phyloP scores from a whole-genome alignment of 2,329 filamentous ascomycete species.

The Phoma herbarum region DNA sequence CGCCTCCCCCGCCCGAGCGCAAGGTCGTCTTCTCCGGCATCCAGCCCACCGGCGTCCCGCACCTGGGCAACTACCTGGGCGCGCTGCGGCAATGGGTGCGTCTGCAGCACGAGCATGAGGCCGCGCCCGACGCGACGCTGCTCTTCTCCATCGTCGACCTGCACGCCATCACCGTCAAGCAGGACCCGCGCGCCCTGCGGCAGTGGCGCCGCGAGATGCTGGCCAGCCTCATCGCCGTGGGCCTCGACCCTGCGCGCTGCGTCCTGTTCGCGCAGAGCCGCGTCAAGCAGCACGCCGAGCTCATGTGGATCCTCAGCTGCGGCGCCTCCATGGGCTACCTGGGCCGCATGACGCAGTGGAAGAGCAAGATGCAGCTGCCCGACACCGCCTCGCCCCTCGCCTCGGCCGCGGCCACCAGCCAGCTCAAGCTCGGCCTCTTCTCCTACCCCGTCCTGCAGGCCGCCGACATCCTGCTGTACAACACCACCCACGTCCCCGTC shows the following conservation, averaged over 20 bases:
- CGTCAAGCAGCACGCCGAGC: slow-evolving; percentile 80
- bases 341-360: slow-evolving; percentile 99
- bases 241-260: slow-evolving; percentile 78
- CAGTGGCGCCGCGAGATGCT: slow-evolving; percentile 76
- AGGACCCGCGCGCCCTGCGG: slow-evolving; percentile 69
- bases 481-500: slow-evolving; percentile 92
- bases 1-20: too few species aligned
- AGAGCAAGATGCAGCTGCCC: slow-evolving; percentile 77
- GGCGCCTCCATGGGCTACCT: slow-evolving; percentile 91
- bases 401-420: slow-evolving; percentile 56
- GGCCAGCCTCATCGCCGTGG: slow-evolving; percentile 83
- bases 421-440: slow-evolving; percentile 87
- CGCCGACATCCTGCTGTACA: slow-evolving; percentile 86
- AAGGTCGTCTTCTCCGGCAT: slow-evolving; percentile 86
- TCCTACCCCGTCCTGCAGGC: slow-evolving; percentile 96
- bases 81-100: slow-evolving; percentile 86
- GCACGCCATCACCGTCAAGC: slow-evolving; percentile 83
- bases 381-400: slow-evolving; percentile 65
- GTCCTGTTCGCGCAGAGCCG: slow-evolving; percentile 84
- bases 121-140: slow-evolving; percentile 66
- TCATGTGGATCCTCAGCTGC: slow-evolving; percentile 97
- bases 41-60: slow-evolving; percentile 92
- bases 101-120: slow-evolving; percentile 79
- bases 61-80: slow-evolving; percentile 94
- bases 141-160: slow-evolving; percentile 92